phyloP scores from a whole-genome alignment of 2,329 filamentous ascomycete species.

The Mycosphaerella sp. region DNA sequence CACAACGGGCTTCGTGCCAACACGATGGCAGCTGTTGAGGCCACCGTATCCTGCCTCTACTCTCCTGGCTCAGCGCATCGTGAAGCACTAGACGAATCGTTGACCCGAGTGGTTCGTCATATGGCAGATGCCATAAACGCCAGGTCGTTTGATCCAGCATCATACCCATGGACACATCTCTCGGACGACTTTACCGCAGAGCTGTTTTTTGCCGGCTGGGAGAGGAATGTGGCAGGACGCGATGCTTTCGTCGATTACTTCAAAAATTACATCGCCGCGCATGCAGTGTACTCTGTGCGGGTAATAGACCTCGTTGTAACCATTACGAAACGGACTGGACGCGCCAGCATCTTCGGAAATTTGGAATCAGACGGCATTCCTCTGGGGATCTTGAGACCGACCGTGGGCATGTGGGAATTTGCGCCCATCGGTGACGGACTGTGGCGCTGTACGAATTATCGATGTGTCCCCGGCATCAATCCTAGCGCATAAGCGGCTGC shows the following conservation, averaged over 20 bases:
- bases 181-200: background rate
- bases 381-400: background rate
- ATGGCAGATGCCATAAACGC: background rate
- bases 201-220: background rate
- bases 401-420: background rate
- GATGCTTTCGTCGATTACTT: background rate
- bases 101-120: background rate
- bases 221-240: background rate
- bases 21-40: background rate
- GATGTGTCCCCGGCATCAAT: background rate
- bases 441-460: conserved; percentile 1
- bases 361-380: background rate
- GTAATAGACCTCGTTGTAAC: background rate
- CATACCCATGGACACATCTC: background rate
- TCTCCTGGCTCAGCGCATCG: background rate
- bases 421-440: background rate
- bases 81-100: background rate
- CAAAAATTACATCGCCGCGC: background rate
- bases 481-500: background rate
- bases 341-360: background rate
- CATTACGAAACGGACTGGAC: background rate
- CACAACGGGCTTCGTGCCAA: background rate
- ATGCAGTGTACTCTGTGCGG: background rate
- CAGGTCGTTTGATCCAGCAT: background rate
- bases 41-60: background rate